A percentile compares a stretch with the other conserved stretches of the same genome.
Conservation (phyloP, 805 yeast species). For the Kregervanrija pseudodelftensis region DNA sequence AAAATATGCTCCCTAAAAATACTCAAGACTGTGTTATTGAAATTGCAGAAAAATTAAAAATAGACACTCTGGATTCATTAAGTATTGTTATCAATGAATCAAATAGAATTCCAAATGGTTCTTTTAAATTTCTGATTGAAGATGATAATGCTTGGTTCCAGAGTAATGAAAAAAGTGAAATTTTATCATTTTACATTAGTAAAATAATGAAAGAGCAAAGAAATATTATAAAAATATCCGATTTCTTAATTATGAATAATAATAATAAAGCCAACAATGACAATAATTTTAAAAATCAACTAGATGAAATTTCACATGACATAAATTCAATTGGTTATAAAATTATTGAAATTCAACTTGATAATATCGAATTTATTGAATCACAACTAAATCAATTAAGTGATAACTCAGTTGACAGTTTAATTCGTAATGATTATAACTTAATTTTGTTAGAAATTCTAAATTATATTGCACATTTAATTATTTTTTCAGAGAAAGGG, state of each 20-base stretch:
- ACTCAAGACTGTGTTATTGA: constrained; percentile 32
- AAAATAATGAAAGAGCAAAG: constrained; percentile 47
- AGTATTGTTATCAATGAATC: constrained; percentile 38
- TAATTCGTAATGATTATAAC: constrained; percentile 13
- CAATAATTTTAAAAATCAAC: constrained; percentile 10
- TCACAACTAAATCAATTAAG: constrained; percentile 7
- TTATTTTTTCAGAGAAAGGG: constrained; percentile 19
- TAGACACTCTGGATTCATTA: constrained; percentile 40
- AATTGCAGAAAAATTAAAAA: constrained; percentile 31
- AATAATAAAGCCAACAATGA: constrained; percentile 5
- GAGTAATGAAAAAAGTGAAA: constrained; percentile 28
- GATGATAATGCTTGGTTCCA: constrained; percentile 20
- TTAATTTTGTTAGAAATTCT: constrained; percentile 17
- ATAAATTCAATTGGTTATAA: constrained; percentile 19
- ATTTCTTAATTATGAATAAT: constrained; percentile 29
- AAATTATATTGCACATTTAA: constrained; percentile 20
- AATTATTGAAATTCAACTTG: constrained; percentile 28
- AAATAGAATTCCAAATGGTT: constrained; percentile 28
- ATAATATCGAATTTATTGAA: constrained; percentile 8
- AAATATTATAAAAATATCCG: constrained; percentile 35
- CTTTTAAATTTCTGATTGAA: constrained; percentile 9
- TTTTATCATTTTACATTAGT: constrained; percentile 30
- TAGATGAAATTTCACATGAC: constrained; percentile 32
- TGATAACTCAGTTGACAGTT: constrained; percentile 9
- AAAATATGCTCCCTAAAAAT: constrained; percentile 20